phyloP scores from a whole-genome alignment of 2,329 filamentous ascomycete species.

The Xylaria sp. region DNA sequence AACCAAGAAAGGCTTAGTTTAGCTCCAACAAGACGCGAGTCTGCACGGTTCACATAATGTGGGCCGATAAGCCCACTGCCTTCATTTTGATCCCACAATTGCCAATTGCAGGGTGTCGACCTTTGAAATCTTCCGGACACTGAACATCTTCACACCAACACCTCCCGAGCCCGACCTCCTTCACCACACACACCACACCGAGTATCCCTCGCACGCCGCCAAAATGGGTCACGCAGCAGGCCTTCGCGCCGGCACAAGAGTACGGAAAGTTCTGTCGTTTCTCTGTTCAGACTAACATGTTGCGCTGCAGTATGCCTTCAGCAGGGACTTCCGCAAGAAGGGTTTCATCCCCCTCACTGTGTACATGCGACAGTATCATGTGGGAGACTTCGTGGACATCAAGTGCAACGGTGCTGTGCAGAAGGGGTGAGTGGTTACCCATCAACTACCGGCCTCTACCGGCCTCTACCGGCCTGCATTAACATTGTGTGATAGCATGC shows the following conservation, averaged over 20 bases:
- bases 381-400: constrained; percentile 98
- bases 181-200: neutral
- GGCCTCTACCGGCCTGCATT: constrained; percentile 45
- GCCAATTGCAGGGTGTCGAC: neutral
- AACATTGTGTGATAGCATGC: constrained; percentile 73
- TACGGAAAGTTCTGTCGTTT: neutral
- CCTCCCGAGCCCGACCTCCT: neutral
- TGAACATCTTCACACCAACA: neutral
- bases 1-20: too few species aligned
- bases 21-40: too few species aligned
- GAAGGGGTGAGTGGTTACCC: constrained; percentile 76
- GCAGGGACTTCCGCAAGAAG: constrained; percentile 91
- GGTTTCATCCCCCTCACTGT: constrained; percentile 92
- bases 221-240: neutral
- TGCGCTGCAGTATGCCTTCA: constrained; percentile 74
- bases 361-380: constrained; percentile 93
- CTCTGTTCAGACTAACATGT: constrained; percentile 43
- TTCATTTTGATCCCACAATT: neutral
- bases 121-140: neutral
- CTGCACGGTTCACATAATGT: too few species aligned
- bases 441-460: constrained; percentile 1
- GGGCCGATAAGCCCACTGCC: too few species aligned
- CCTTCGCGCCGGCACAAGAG: constrained; percentile 2
- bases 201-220: neutral
- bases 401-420: constrained; percentile 98